Conservation (phyloP, 805 yeast genomes). For the Zygosaccharomyces lentus region DNA sequence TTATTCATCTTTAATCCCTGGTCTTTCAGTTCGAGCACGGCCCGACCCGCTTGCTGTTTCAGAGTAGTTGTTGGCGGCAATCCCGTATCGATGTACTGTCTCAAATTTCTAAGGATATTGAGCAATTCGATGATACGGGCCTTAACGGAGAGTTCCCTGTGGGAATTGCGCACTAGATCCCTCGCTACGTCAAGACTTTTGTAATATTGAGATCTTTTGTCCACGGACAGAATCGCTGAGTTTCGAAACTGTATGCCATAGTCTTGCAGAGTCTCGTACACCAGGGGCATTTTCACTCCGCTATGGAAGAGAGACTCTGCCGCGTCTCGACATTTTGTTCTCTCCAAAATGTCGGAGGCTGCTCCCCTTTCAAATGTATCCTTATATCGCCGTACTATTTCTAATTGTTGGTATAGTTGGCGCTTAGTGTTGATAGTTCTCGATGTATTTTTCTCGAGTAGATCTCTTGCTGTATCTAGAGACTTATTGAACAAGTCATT, state of each 20-base stretch:
- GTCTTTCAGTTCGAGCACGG: slow-evolving; percentile 21
- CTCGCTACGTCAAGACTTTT: slow-evolving; percentile 30
- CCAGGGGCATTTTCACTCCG: slow-evolving; percentile 32
- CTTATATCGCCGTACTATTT: slow-evolving; percentile 17
- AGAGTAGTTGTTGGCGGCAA: slow-evolving; percentile 19
- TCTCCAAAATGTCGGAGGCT: slow-evolving; percentile 7
- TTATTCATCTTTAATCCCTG: slow-evolving; percentile 34
- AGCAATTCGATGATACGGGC: slow-evolving; percentile 17
- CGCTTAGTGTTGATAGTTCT: slow-evolving; percentile 20
- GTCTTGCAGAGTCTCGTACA: slow-evolving; percentile 27
- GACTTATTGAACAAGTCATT: slow-evolving; percentile 20
- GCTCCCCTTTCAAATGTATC: slow-evolving; percentile 18
- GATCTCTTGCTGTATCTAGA: slow-evolving; percentile 19
- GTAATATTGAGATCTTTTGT: slow-evolving; percentile 26
- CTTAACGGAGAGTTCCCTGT: slow-evolving; percentile 20
- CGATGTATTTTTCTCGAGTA: slow-evolving; percentile 18
- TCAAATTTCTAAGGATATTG: slow-evolving; percentile 19
- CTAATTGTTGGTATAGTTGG: slow-evolving; percentile 18
- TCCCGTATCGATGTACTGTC: slow-evolving; percentile 28
- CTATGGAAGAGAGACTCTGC: slow-evolving; percentile 25
- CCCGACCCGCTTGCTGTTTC: slow-evolving; percentile 19
- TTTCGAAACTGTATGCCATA: slow-evolving; percentile 24
- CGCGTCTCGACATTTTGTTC: slow-evolving; percentile 20
- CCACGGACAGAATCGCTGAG: slow-evolving; percentile 13
- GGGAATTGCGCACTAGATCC: slow-evolving; percentile 23